phyloP scores from a whole-genome alignment of 305 asterid genomes.

The Fraxinus greggii region DNA sequence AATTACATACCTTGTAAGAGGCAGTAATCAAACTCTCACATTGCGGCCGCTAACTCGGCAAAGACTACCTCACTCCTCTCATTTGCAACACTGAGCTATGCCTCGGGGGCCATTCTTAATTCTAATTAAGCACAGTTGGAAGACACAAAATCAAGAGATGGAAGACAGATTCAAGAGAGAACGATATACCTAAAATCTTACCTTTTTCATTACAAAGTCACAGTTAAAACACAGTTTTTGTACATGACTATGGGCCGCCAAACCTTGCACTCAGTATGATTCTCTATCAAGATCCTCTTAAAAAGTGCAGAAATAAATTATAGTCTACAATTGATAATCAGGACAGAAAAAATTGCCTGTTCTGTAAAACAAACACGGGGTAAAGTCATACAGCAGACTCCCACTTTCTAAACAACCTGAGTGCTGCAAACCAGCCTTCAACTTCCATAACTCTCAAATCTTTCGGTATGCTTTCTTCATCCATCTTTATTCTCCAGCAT shows the following conservation, averaged over 20 bases:
- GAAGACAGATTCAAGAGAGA: background rate
- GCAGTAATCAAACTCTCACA: no score
- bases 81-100: no score
- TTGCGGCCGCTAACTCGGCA: no score
- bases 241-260: slow-evolving; percentile 27
- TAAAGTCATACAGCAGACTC: background rate
- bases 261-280: slow-evolving; percentile 10
- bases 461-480: slow-evolving; percentile 6
- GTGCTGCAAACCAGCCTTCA: slow-evolving; percentile 13
- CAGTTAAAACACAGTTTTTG: background rate
- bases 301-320: slow-evolving; percentile 15
- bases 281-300: slow-evolving; percentile 23
- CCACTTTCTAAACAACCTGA: slow-evolving; percentile 7
- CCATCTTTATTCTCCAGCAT: slow-evolving; percentile 4
- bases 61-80: no score
- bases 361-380: slow-evolving; percentile 14
- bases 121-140: background rate
- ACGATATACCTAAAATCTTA: background rate
- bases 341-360: slow-evolving; percentile 29
- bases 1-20: no score
- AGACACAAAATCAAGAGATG: background rate
- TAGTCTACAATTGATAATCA: slow-evolving; percentile 19
- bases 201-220: slow-evolving; percentile 17
- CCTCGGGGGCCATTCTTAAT: no score
- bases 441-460: slow-evolving; percentile 7